Conservation (phyloP, 225 moss, liverwort and hornwort species). For the Pleurozium schreberi region DNA sequence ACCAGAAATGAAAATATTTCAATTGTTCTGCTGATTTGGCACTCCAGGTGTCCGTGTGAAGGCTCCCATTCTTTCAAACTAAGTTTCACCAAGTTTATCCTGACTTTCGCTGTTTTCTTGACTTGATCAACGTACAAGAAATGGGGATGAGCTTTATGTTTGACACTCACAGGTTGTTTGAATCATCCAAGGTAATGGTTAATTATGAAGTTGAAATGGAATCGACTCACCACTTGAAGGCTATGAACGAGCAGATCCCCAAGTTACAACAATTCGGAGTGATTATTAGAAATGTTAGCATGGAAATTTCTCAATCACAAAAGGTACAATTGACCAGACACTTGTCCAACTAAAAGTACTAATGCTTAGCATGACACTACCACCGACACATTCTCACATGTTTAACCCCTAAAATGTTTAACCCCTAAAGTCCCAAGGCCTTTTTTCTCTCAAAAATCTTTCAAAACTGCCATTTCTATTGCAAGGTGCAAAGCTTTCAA, state of each 20-base stretch:
- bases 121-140: background rate
- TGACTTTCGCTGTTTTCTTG: background rate
- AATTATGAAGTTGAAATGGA: background rate
- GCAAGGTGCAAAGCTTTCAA: too few species aligned
- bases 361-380: background rate
- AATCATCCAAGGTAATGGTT: background rate
- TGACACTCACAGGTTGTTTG: background rate
- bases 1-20: conserved; percentile 41
- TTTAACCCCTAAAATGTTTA: too few species aligned
- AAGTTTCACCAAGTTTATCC: background rate
- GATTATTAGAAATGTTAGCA: background rate
- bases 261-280: background rate
- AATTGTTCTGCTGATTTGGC: background rate
- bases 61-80: background rate
- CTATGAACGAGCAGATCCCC: background rate
- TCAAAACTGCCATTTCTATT: too few species aligned
- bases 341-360: background rate
- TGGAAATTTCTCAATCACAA: background rate
- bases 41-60: background rate
- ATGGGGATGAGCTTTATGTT: background rate
- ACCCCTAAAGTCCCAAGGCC: too few species aligned
- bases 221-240: background rate
- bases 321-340: background rate
- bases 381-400: background rate
- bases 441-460: too few species aligned